Evolutionary conservation across 2,329 filamentous ascomycete species (phyloP).

Genomic region (Teratosphaeria zuluensis): DNA sequence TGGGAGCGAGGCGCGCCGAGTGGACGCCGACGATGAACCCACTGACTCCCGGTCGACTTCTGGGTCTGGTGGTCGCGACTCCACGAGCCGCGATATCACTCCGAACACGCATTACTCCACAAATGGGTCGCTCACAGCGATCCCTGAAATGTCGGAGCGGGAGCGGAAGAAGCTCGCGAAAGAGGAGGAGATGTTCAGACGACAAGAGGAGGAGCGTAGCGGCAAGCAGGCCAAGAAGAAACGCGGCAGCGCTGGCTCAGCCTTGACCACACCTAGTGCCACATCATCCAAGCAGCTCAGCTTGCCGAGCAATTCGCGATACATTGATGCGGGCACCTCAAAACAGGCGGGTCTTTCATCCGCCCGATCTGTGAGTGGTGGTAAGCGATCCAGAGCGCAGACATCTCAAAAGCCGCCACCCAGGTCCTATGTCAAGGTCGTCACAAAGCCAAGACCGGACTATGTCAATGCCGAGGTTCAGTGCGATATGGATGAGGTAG

Average conservation of each 20-base stretch:
- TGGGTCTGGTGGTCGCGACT: conserved; percentile 46
- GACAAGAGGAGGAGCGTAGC: conserved; percentile 49
- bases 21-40: conserved; percentile 45
- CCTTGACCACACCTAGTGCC: conserved; percentile 41
- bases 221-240: conserved; percentile 43
- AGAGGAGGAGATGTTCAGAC: conserved; percentile 52
- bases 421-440: conserved; percentile 6
- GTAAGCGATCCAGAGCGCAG: conserved; percentile 10
- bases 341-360: conserved; percentile 13
- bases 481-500: conserved; percentile 27
- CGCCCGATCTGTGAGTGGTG: conserved; percentile 9
- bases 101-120: conserved; percentile 44
- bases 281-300: conserved; percentile 34
- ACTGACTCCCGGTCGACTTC: conserved; percentile 48
- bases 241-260: conserved; percentile 46
- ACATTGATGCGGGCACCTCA: conserved; percentile 20
- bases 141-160: conserved; percentile 48
- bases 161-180: conserved; percentile 55
- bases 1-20: conserved; percentile 47
- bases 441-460: conserved; percentile 17
- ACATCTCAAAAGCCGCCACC: conserved; percentile 8
- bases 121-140: conserved; percentile 30
- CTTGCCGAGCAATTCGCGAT: conserved; percentile 18
- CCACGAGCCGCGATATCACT: conserved; percentile 52
- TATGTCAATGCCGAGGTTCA: conserved; percentile 23